phyloP scores from a whole-genome alignment of 768 basidiomycete genomes.

The Mycena alexandri region DNA sequence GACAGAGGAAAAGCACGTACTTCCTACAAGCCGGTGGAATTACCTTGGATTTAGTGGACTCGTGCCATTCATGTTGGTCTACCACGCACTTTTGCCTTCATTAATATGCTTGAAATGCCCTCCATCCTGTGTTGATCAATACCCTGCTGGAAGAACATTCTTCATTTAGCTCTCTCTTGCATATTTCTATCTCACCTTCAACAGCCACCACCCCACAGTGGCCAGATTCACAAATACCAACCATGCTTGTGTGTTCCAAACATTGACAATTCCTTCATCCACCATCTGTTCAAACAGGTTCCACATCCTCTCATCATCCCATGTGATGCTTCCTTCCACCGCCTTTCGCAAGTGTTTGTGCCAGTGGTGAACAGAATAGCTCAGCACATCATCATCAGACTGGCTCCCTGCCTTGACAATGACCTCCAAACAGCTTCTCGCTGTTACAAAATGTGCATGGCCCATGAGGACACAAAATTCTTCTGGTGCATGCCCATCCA shows the following conservation, averaged over 20 bases:
- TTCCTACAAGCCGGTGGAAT: too few species aligned
- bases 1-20: not conserved
- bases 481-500: not conserved
- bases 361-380: slow-evolving; percentile 24
- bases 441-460: slow-evolving; percentile 16
- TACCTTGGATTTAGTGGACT: not conserved
- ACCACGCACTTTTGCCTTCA: slow-evolving; percentile 15
- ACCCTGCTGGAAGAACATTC: slow-evolving; percentile 8
- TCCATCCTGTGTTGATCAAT: too few species aligned
- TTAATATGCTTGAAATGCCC: too few species aligned
- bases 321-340: slow-evolving; percentile 14
- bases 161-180: not conserved
- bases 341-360: slow-evolving; percentile 18
- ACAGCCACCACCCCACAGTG: slow-evolving; percentile 10
- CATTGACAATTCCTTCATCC: slow-evolving; percentile 1
- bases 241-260: not conserved
- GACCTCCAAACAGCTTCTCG: slow-evolving; percentile 21
- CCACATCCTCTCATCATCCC: slow-evolving; percentile 5
- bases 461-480: slow-evolving; percentile 13
- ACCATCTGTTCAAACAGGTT: slow-evolving; percentile 11
- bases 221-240: slow-evolving; percentile 1
- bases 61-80: slow-evolving; percentile 1
- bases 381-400: not conserved
- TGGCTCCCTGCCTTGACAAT: slow-evolving; percentile 5
- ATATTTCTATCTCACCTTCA: slow-evolving; percentile 8